Conservation (phyloP, 345 rosid species). For the Pseudoturritis turrita region DNA sequence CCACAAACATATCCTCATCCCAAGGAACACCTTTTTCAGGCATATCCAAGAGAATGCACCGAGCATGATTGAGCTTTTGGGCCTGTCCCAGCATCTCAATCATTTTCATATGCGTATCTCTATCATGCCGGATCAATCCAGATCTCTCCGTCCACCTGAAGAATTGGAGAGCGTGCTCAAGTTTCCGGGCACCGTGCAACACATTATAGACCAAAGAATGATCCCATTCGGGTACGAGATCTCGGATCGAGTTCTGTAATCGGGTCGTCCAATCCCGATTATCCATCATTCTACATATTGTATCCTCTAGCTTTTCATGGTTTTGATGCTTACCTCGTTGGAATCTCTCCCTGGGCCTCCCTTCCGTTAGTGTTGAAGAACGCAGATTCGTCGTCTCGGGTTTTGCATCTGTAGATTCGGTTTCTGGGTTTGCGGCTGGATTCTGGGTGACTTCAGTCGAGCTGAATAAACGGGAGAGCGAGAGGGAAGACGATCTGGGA, state of each 20-base stretch:
- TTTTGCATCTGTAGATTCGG: background rate
- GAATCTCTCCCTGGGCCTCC: slow-evolving; percentile 26
- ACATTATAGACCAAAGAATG: slow-evolving; percentile 75
- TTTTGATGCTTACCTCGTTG: slow-evolving; percentile 37
- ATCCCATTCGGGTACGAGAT: slow-evolving; percentile 71
- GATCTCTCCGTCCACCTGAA: slow-evolving; percentile 92
- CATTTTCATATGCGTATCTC: slow-evolving; percentile 68
- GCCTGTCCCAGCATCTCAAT: slow-evolving; percentile 72
- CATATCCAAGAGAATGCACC: slow-evolving; percentile 84
- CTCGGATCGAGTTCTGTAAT: slow-evolving; percentile 81
- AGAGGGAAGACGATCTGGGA: slow-evolving; percentile 27
- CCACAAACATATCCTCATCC: slow-evolving; percentile 79
- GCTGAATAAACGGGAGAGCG: slow-evolving; percentile 37
- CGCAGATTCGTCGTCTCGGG: background rate
- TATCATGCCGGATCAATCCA: slow-evolving; percentile 68
- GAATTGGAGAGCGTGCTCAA: slow-evolving; percentile 92
- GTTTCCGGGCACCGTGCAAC: slow-evolving; percentile 57
- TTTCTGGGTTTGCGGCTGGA: slow-evolving; percentile 7
- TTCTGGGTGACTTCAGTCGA: slow-evolving; percentile 31
- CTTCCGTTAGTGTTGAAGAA: slow-evolving; percentile 4
- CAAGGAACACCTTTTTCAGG: slow-evolving; percentile 74
- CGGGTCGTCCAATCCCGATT: slow-evolving; percentile 86
- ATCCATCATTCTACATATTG: slow-evolving; percentile 85
- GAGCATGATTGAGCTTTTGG: slow-evolving; percentile 73
- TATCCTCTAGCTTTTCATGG: slow-evolving; percentile 68